phyloP scores from a whole-genome alignment of 176 grass and related monocot genomes.

The Musa acuminata region DNA sequence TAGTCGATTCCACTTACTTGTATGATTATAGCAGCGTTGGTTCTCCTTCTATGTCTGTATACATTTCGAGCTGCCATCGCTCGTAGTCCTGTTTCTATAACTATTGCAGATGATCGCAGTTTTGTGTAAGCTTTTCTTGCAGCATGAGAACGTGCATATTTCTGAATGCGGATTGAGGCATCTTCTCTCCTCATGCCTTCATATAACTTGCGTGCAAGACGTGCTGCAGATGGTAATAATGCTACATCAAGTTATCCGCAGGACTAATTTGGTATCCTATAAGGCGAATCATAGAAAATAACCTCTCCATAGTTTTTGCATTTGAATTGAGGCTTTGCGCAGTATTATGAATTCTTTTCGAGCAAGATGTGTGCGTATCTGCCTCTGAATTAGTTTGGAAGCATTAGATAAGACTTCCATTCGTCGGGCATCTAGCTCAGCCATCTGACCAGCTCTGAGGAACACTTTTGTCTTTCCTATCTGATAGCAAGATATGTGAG shows the following conservation, averaged over 20 bases:
- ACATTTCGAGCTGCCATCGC: conserved; percentile 71
- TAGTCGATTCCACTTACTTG: conserved; percentile 33
- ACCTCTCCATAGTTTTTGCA: conserved; percentile 90
- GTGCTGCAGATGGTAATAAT: conserved; percentile 29
- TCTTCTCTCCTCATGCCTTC: conserved; percentile 62
- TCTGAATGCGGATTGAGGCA: conserved; percentile 89
- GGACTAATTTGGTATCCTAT: conserved; percentile 16
- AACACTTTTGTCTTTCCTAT: conserved; percentile 98
- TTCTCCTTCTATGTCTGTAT: conserved; percentile 50
- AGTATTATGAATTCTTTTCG: conserved; percentile 61
- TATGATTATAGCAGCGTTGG: conserved; percentile 59
- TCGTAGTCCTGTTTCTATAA: conserved; percentile 67
- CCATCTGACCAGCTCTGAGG: conserved; percentile 89
- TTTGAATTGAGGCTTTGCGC: conserved; percentile 48
- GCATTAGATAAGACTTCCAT: conserved; percentile 77
- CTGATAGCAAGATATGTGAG: conserved; percentile 32
- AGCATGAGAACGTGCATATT: conserved; percentile 54
- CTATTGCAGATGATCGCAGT: conserved; percentile 41
- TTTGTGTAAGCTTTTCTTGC: conserved; percentile 60
- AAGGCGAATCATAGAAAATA: conserved; percentile 6
- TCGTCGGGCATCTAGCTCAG: conserved; percentile 88
- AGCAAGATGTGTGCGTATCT: conserved; percentile 64
- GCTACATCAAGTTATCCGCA: conserved; percentile 15
- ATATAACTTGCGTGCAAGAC: conserved; percentile 70
- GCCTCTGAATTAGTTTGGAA: conserved; percentile 56